Percentiles rank a stretch among this genome's conserved stretches.
Conservation (phyloP, 2,329 filamentous ascomycete species). For the Microdochium paspali region DNA sequence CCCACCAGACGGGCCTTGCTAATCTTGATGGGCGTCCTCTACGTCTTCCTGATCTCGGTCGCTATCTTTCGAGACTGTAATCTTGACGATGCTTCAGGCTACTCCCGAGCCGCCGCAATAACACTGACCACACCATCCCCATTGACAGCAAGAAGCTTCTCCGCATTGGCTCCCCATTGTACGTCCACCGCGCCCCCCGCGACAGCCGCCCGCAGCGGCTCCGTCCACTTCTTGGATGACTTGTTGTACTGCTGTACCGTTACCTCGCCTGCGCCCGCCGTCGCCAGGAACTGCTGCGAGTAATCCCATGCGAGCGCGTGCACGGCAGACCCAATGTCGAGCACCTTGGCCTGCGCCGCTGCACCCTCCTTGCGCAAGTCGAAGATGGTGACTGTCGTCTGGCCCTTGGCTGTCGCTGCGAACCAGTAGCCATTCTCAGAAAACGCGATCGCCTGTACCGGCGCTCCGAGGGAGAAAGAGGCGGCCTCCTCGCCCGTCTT, state of each 20-base stretch:
- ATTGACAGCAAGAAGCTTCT: constrained; percentile 66
- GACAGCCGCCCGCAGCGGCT: constrained; percentile 69
- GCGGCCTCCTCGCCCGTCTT: constrained; percentile 70
- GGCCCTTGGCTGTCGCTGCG: constrained; percentile 69
- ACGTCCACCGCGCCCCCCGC: constrained; percentile 53
- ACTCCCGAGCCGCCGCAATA: constrained; percentile 44
- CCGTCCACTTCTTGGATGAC: constrained; percentile 77
- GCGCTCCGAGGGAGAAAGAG: constrained; percentile 58
- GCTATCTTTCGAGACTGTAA: too few relatives aligned
- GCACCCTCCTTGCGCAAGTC: constrained; percentile 88
- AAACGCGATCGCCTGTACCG: constrained; percentile 71
- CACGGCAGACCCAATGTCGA: constrained; percentile 75
- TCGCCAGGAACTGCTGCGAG: constrained; percentile 84
- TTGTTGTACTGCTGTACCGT: constrained; percentile 89
- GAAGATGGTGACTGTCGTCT: constrained; percentile 75
- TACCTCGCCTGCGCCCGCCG: constrained; percentile 68
- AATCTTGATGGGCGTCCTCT: too few relatives aligned
- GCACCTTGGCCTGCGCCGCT: constrained; percentile 68
- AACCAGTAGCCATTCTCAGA: constrained; percentile 98
- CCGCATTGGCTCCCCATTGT: constrained; percentile 68
- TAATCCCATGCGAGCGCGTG: constrained; percentile 83
- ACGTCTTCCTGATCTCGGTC: too few relatives aligned
- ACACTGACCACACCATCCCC: constrained; percentile 67
- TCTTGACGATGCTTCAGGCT: too few relatives aligned
- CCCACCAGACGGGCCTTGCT: too few relatives aligned